Base-by-base conservation (phyloP, 139 green algal genomes). In the Pleodorina starrii region DNA sequence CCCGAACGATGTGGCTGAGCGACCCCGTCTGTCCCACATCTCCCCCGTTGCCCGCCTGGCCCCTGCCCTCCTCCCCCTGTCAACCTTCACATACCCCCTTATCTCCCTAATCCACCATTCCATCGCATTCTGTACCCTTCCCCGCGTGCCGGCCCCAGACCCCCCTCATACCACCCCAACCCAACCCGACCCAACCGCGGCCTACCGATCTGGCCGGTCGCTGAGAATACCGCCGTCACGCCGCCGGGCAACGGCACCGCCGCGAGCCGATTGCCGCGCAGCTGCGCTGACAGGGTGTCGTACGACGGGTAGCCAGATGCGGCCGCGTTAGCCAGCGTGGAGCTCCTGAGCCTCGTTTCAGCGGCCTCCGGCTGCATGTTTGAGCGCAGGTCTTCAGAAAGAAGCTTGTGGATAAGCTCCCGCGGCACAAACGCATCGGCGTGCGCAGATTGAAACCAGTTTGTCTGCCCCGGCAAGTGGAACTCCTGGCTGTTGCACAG, bases 181-280 rank as follows among this genome's bases (percentile, higher is more conserved):
- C n/a, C n/a, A n/a, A n/a, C n/a, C n/a, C n/a, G n/a, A n/a, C n/a
- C n/a, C n/a, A n/a, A n/a, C n/a, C n/a, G n/a, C n/a, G n/a, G n/a
- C n/a, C n/a, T n/a, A 50, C 69, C 69, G 7, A 48, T 46, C 40
- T 77, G 60, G n/a, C 81, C 81, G 27, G 81, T 87, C 23, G 81
- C 57, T 1, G 29, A 77, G 43, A 87, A 74, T 42, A 87, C 60
- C 42, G n/a, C 60, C 60, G 81, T 78, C 54, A 78, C 12, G 17
- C n/a, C 81, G 11, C 81, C 60, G 10, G 81, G 43, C 60, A 87
- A 29, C 5, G 42, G 12, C 81, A 78, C 60, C 27, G 60, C 60
- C 14, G 81, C 60, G 29, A 77, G 29, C 7, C 60, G 60, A 42
- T 77, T 87, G 43, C 81, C 60, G 0, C 43, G 29, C 29, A 87